Evolutionary conservation across 345 rosid genomes (phyloP), one percentile per base, ranked within the genome.

Genomic region (Rhizophora mangle): DNA sequence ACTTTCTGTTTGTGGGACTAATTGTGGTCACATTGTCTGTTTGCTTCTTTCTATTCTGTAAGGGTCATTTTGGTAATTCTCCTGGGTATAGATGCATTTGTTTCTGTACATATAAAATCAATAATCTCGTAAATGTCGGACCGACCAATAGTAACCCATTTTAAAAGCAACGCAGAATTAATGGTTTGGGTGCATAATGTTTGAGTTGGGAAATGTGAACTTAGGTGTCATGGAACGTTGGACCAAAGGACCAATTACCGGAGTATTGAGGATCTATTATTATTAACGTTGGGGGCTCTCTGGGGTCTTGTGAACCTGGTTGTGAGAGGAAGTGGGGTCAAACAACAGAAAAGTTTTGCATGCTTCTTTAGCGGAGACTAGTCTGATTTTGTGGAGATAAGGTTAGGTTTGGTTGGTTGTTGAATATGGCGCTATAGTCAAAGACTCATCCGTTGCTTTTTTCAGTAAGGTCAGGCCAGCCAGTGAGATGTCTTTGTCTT

Each of bases 401-500:
- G 62, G 55, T 65, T 52, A 36, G 59, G 59, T 70, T 62, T 65
- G 5, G 74, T 72, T 67, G 80, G 70, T 39, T 69, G 49, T 71
- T 70, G 27, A 77, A 20, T 60, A 43, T 34, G 32, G 62, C 16
- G 37, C 55, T 21, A 37, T 71, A n/a, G 63, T 70, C 72, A 65
- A 63, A 69, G 53, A 43, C 67, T 27, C 7, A 46, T 49, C 49
- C 8, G 20, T 53, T 47, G n/a, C 47, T 29, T n/a, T 61, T 70
- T 58, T 51, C 8, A 54, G 15, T 22, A 30, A 15, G 29, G 54
- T 15, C 69, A 32, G 85, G 80, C 62, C 76, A 70, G 75, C 76
- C 66, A 63, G 76, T 78, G 87, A 80, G 67, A 78, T 39, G 87
- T 83, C 86, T 24, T 56, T 83, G 73, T 85, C 82, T 62, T 70